phyloP scores from a whole-genome alignment of 257 asterid species.

The Solanum sitiens region DNA sequence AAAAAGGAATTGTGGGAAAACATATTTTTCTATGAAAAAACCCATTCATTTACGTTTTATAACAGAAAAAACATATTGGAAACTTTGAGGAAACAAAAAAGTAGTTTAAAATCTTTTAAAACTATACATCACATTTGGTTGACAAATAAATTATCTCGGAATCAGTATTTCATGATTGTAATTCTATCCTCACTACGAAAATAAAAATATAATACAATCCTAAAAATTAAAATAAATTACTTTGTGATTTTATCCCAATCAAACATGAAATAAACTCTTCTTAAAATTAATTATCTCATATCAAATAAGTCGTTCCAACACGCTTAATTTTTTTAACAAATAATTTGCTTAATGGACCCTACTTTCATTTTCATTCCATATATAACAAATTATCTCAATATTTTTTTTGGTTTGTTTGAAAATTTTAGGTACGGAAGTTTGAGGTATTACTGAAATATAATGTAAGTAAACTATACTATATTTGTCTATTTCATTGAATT shows the following conservation, averaged over 20 bases:
- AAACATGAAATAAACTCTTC: neutral
- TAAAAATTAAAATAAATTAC: too few species aligned
- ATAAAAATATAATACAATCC: neutral
- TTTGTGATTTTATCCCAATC: neutral
- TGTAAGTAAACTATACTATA: neutral
- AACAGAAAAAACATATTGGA: too few species aligned
- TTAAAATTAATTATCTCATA: too few species aligned
- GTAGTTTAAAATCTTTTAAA: too few species aligned
- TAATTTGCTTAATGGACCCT: neutral
- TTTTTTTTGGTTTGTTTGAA: neutral
- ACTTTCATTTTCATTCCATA: neutral
- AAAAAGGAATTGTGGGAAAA: neutral
- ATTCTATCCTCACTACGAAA: neutral
- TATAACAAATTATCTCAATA: neutral
- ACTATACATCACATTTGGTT: too few species aligned
- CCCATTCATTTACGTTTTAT: neutral
- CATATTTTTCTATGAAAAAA: too few species aligned
- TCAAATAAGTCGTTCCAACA: neutral
- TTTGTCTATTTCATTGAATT: neutral
- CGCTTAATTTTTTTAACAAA: neutral
- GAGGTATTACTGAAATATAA: neutral
- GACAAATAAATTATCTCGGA: too few species aligned
- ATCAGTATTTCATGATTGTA: too few species aligned
- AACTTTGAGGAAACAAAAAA: neutral
- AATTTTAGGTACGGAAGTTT: neutral